phyloP scores from a whole-genome alignment of 306 rosid genomes.

The Psophocarpus tetragonolobus region DNA sequence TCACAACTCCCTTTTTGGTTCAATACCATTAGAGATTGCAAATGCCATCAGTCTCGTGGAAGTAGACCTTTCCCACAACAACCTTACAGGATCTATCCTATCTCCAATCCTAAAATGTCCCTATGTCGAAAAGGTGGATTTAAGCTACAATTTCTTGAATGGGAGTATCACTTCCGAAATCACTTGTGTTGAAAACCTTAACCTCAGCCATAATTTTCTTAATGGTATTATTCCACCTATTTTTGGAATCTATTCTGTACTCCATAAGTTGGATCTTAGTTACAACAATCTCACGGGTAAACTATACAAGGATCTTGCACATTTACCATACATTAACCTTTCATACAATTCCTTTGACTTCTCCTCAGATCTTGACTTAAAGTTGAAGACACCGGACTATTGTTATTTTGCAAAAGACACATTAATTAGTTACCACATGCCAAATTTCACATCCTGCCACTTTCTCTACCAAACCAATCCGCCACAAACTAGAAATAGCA shows the following conservation, averaged over 20 bases:
- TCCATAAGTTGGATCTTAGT: neutral
- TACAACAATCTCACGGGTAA: conserved; percentile 5
- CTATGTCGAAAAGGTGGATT: neutral
- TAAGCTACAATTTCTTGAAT: neutral
- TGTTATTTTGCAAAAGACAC: neutral
- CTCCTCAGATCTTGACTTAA: neutral
- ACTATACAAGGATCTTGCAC: neutral
- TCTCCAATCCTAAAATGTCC: neutral
- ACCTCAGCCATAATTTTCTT: neutral
- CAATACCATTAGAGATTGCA: neutral
- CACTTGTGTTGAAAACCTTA: neutral
- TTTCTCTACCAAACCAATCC: neutral
- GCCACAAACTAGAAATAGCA: neutral
- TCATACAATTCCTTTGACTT: conserved; percentile 19
- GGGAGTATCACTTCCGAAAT: neutral
- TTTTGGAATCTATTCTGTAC: neutral
- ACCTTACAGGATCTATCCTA: neutral
- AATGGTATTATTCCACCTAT: neutral
- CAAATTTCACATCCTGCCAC: neutral
- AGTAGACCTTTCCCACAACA: conserved; percentile 1
- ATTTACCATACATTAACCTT: neutral
- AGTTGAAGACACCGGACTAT: neutral
- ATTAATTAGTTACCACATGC: neutral
- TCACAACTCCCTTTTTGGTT: neutral
- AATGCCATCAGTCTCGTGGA: neutral